Evolutionary conservation across 495 filamentous ascomycete genomes (phyloP).

Genomic region (Penicilliopsis zonata): DNA sequence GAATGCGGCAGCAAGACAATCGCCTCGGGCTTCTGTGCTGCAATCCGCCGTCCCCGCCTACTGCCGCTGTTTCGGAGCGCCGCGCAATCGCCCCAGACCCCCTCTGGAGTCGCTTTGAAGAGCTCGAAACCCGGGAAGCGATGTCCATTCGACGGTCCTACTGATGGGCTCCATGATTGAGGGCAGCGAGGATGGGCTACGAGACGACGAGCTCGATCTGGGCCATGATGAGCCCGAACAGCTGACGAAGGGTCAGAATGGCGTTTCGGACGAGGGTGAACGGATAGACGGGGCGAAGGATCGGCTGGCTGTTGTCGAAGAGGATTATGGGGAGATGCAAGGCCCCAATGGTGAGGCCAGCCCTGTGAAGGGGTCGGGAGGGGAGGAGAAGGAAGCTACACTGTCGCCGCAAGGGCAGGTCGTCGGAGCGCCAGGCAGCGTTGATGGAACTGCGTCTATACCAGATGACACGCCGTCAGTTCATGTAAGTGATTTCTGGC

Average conservation of each 20-base stretch:
- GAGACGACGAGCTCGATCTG: conserved; percentile 38
- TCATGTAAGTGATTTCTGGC: conserved; percentile 48
- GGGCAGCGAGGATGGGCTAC: conserved; percentile 31
- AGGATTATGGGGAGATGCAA: conserved; percentile 16
- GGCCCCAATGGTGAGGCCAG: conserved; percentile 13
- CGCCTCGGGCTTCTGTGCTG: too few relatives aligned
- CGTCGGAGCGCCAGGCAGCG: conserved; percentile 11
- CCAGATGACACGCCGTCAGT: conserved; percentile 86
- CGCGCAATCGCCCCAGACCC: background rate
- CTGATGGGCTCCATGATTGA: conserved; percentile 41
- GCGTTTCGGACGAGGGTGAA: conserved; percentile 6
- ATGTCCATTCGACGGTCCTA: conserved; percentile 31
- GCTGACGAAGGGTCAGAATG: conserved; percentile 12
- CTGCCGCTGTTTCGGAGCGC: too few relatives aligned
- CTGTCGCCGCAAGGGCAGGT: background rate
- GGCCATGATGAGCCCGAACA: conserved; percentile 22
- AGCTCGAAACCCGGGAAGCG: conserved; percentile 11
- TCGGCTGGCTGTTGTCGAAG: conserved; percentile 13
- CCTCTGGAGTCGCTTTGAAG: background rate
- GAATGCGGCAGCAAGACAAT: too few relatives aligned
- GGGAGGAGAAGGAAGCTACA: background rate
- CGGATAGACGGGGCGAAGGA: conserved; percentile 3
- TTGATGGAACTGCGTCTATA: conserved; percentile 48
- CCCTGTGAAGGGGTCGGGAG: conserved; percentile 8
- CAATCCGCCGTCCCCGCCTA: background rate